These are phyloP conservation scores for Lachnellula subtilissima DNA, from an alignment of 2,329 filamentous ascomycete genomes.

Conservation along the genomic window DNA sequence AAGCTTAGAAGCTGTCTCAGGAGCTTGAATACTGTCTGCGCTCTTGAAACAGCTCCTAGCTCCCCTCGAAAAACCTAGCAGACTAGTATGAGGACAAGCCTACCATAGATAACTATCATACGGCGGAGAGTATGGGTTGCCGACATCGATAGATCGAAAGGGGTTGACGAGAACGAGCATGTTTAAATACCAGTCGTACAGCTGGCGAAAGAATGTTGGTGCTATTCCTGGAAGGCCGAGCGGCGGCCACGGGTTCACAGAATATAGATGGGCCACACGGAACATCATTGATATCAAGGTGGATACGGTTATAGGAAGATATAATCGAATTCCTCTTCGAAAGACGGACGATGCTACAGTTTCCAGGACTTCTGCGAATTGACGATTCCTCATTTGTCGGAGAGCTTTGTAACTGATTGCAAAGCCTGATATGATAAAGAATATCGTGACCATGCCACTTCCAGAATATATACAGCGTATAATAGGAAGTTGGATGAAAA, in stretches of 20 bases:
- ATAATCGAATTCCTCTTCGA: slow-evolving; percentile 39
- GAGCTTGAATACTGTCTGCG: too few relatives aligned
- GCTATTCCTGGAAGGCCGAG: background rate
- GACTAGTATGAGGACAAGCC: too few relatives aligned
- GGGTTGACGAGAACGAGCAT: slow-evolving; percentile 1
- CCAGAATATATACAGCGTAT: slow-evolving; percentile 22
- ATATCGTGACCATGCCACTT: slow-evolving; percentile 42
- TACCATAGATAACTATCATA: slow-evolving; percentile 4
- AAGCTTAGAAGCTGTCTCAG: too few relatives aligned
- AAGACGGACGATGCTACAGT: slow-evolving; percentile 40
- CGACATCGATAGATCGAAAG: background rate
- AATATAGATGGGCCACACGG: background rate
- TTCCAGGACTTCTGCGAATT: slow-evolving; percentile 27
- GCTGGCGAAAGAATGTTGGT: background rate
- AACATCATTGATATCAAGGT: slow-evolving; percentile 31
- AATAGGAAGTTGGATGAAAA: background rate
- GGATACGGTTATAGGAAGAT: slow-evolving; percentile 38
- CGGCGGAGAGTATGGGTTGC: background rate
- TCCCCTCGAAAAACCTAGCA: too few relatives aligned
- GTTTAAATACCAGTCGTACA: slow-evolving; percentile 3
- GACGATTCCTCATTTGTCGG: slow-evolving; percentile 28
- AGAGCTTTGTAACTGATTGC: slow-evolving; percentile 39
- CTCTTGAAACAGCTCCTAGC: too few relatives aligned
- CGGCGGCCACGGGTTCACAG: background rate
- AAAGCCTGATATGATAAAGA: slow-evolving; percentile 46